Evolutionary conservation across 2,329 filamentous ascomycete genomes (phyloP).

Genomic region (Penicillium oxalicum): DNA sequence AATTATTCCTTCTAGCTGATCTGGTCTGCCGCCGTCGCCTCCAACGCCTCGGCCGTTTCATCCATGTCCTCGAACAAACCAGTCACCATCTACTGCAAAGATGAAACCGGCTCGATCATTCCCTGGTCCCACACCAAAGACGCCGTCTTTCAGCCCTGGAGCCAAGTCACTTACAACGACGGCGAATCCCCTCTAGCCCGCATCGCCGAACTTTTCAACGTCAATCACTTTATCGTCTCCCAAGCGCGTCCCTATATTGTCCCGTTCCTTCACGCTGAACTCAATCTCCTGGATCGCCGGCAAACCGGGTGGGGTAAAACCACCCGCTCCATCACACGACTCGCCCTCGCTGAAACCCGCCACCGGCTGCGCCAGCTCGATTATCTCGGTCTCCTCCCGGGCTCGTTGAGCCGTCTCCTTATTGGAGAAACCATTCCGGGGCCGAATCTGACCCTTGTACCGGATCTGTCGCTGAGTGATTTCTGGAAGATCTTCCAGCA

Average conservation of each 20-base stretch:
- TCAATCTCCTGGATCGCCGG: slow-evolving; percentile 64
- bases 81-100: slow-evolving; percentile 69
- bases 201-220: slow-evolving; percentile 79
- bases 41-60: slow-evolving; percentile 48
- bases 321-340: slow-evolving; percentile 53
- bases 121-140: slow-evolving; percentile 62
- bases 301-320: slow-evolving; percentile 54
- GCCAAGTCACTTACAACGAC: slow-evolving; percentile 58
- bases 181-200: slow-evolving; percentile 63
- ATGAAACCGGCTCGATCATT: slow-evolving; percentile 63
- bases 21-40: slow-evolving; percentile 40
- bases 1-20: slow-evolving; percentile 46
- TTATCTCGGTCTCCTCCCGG: slow-evolving; percentile 65
- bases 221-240: slow-evolving; percentile 91
- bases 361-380: slow-evolving; percentile 79
- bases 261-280: slow-evolving; percentile 74
- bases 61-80: slow-evolving; percentile 55
- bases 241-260: slow-evolving; percentile 86
- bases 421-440: slow-evolving; percentile 78
- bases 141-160: slow-evolving; percentile 64
- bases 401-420: slow-evolving; percentile 65
- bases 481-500: slow-evolving; percentile 76
- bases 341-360: slow-evolving; percentile 69
- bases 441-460: slow-evolving; percentile 72
- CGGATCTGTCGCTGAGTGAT: slow-evolving; percentile 66